Base-by-base conservation (phyloP, 257 asterid species). In the Fraxinus quadrangulata region DNA sequence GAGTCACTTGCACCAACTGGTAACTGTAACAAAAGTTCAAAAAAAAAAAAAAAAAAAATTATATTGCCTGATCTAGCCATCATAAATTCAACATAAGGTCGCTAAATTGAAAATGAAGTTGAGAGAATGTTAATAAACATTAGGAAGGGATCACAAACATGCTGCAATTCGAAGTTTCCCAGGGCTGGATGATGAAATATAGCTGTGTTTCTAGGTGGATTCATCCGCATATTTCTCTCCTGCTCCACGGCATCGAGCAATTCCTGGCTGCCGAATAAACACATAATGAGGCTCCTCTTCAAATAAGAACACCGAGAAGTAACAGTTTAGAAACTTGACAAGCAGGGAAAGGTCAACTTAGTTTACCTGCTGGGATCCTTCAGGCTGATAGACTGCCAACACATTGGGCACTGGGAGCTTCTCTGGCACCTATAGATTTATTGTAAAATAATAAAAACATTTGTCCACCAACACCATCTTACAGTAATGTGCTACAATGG, bases 351-450 rank as follows among this genome's bases (percentile, higher is more conserved):
- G 8, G 11, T 47, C 34, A 36, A 59, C 71, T 49, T 63, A 70
- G 26, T 3, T 5, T 82, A 94, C 98, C 97, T 85, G 92, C 86
- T 84, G 40, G 97, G 92, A 79, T 94, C 97, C 87, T 90, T 94
- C 89, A 94, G 79, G 83, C 91, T 87, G 81, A 94, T 86, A 40
- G 88, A 16, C 74, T 90, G 98, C 98, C 94, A 94, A 83, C 98
- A 94, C 96, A 94, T 94, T 23, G 98, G 98, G 86, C 97, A 94
- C 77, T 94, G 92, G 70, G 97, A 88, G 81, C 98, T 89, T 90
- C 97, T 88, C 85, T 92, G 98, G 75, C 97, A 90, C 98, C 97
- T 94, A 72, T 14, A 82, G 34, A 78, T 86, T 39, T 19, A 59
- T 49, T 21, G 3, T 36, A 37, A 30, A 37, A 31, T 71, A 78